phyloP scores from a whole-genome alignment of 2,329 filamentous ascomycete genomes.

The Aquanectria penicillioides region DNA sequence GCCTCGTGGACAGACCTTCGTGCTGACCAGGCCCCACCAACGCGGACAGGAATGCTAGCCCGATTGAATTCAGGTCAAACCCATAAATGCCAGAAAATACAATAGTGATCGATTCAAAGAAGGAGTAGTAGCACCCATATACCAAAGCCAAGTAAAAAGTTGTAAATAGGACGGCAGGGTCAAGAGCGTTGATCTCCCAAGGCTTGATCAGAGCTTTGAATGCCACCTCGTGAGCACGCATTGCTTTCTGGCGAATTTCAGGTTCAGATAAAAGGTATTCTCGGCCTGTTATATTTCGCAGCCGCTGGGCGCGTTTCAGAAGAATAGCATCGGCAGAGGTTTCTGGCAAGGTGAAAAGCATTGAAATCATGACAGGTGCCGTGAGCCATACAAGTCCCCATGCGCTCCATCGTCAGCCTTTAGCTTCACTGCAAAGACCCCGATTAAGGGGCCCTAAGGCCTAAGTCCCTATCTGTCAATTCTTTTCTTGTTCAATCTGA shows the following conservation, averaged over 20 bases:
- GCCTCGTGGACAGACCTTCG: too few species aligned
- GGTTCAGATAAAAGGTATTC: neutral
- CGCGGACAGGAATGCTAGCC: too few species aligned
- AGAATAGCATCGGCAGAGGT: neutral
- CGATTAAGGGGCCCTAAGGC: too few species aligned
- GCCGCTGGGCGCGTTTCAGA: neutral
- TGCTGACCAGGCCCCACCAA: too few species aligned
- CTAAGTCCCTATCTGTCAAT: too few species aligned
- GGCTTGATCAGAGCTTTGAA: neutral
- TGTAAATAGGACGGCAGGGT: constrained; percentile 70
- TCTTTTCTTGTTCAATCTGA: too few species aligned
- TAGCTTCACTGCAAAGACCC: too few species aligned
- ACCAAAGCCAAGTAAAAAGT: constrained; percentile 70
- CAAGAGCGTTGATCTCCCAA: constrained; percentile 65
- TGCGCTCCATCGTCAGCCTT: too few species aligned
- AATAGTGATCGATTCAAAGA: constrained; percentile 66
- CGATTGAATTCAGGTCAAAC: too few species aligned
- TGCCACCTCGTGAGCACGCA: neutral
- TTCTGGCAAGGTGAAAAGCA: neutral
- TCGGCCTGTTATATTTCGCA: neutral
- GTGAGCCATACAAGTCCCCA: too few species aligned
- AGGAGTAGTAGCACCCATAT: constrained; percentile 70
- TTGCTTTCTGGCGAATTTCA: neutral
- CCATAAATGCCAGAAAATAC: too few species aligned
- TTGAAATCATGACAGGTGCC: neutral